Evolutionary conservation across 306 rosid species (phyloP), one percentile per base, ranked within the genome.

Genomic region (Purshia tridentata): DNA sequence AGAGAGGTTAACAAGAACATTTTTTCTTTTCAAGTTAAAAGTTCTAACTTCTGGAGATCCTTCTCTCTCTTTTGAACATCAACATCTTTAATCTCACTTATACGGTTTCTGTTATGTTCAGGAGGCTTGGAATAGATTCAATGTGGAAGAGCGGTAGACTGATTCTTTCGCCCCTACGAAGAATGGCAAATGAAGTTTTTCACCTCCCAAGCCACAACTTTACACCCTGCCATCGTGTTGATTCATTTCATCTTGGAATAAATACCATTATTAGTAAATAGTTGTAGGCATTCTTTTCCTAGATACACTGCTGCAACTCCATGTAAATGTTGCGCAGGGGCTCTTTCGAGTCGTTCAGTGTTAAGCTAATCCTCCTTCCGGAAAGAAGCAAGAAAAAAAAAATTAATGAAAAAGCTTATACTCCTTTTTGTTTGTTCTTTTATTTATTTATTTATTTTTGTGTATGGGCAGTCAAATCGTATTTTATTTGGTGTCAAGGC

Each of bases 51-150:
- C 58, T 7, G n/a, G 29, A 53, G 58, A 53, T 53, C 29, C 35
- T n/a, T 53, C 14, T 50, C 18, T 15, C n/a, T 10, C n/a, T 39
- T 58, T 37, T 10, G 23, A 12, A 9, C 46, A 40, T 60, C 37
- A 44, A 23, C 11, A 19, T 52, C 1, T 73, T 8, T 0, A 58
- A 11, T 16, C 71, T 41, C 16, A 14, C 62, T 61, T 74, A 20
- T 35, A 12, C 62, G 69, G 67, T 40, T 73, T 71, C 29, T 49
- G 46, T 49, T 53, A n/a, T 74, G 51, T 75, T 19, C 89, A 93
- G 98, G 98, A 91, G 35, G 97, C 97, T 72, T 91, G 98, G 97
- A 93, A 86, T 85, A 91, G 83, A 84, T 93, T 91, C 91, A 88
- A 89, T 77, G 68, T 72, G 73, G 98, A 93, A 80, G 97, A 93